Evolutionary conservation across 176 grass and related monocot species (phyloP), one percentile per base, ranked within the genome.

Genomic region (Triticum turgidum): DNA sequence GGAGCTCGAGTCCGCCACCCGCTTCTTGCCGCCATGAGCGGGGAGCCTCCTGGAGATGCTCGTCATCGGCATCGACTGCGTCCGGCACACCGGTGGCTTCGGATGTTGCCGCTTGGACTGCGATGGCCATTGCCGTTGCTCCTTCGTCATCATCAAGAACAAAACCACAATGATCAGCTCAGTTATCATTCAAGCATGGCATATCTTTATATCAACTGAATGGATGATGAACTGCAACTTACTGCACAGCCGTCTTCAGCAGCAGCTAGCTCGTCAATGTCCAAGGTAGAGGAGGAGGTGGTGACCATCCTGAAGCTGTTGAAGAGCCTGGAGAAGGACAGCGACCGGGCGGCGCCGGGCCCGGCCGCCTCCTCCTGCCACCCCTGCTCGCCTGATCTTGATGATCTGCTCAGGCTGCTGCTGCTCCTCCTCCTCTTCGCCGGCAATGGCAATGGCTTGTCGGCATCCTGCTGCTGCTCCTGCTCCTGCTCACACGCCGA

Each of bases 241-340:
- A 30, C 29, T 30, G 29, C 69, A 14, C 5, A 32, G 0, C 13
- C 52, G 15, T 80, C 47, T 20, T 61, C 61, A 15, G 49, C 39
- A 38, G n/a, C 51, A 11, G 10, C 47, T 0, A 52, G 71, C 6
- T 54, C 41, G 0, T 87, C 74, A 58, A 32, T 73, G 42, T 65
- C 65, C 17, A 73, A 2, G 17, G 7, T 15, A 8, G 33, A 5
- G 12, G 33, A 25, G 5, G 79, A 25, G 5, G 33, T 14, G 14
- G 56, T 11, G 4, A 37, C 22, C 42, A 59, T 39, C 44, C 85
- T 87, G 85, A 90, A 87, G 66, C 89, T 90, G 18, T 80, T 90
- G 18, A 90, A 84, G 1, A 90, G 14, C 80, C 74, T 90, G 80
- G 89, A 87, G 85, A 90, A 90, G 75, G 89, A 90, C 14, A 90